Conservation (phyloP, 2,329 filamentous ascomycete species). For the Scedosporium aurantiacum region DNA sequence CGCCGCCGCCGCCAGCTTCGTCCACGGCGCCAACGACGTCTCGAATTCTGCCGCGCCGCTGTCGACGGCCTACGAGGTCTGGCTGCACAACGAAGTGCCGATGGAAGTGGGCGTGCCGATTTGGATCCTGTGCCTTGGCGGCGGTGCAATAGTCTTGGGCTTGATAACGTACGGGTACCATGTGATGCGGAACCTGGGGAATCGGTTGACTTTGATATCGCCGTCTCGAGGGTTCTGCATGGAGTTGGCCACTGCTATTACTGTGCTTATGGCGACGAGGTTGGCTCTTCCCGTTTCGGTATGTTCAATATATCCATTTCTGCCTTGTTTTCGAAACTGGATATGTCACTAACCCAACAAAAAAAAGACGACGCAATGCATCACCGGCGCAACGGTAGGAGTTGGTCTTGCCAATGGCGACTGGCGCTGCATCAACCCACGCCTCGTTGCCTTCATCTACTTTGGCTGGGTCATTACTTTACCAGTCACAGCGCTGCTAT, state of each 20-base stretch:
- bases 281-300: constrained; percentile 35
- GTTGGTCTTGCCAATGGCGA: constrained; percentile 41
- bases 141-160: constrained; percentile 40
- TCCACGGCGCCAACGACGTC: constrained; percentile 46
- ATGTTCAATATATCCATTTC: background rate
- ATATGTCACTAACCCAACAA: background rate
- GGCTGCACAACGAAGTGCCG: constrained; percentile 27
- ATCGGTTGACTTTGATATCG: constrained; percentile 43
- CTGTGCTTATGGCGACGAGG: constrained; percentile 42
- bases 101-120: constrained; percentile 29
- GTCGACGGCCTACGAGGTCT: constrained; percentile 40
- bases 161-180: constrained; percentile 53
- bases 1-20: constrained; percentile 43
- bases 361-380: constrained; percentile 36
- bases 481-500: constrained; percentile 36
- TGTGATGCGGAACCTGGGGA: constrained; percentile 47
- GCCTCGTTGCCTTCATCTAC: constrained; percentile 35
- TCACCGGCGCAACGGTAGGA: constrained; percentile 38
- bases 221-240: constrained; percentile 40
- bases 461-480: constrained; percentile 40
- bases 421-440: constrained; percentile 36
- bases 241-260: constrained; percentile 39
- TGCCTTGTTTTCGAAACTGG: background rate
- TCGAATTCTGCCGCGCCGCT: constrained; percentile 41
- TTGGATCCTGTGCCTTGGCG: constrained; percentile 39